These are phyloP conservation scores for Sherardia arvensis DNA, from an alignment of 257 asterid genomes.

Conservation along the genomic window DNA sequence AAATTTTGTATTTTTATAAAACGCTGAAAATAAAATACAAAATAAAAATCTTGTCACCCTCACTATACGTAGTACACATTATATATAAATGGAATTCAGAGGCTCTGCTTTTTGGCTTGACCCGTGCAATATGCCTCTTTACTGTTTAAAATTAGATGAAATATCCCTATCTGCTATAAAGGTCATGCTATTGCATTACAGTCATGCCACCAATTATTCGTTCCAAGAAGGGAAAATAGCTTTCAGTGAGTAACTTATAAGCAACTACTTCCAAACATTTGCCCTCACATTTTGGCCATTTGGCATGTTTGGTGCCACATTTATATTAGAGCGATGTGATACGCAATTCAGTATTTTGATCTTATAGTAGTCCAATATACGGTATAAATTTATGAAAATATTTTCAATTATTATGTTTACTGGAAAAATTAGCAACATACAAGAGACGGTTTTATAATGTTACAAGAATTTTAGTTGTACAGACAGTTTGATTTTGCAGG, in stretches of 20 bases:
- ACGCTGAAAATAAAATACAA: too few relatives aligned
- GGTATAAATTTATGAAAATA: too few relatives aligned
- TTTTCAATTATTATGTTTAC: too few relatives aligned
- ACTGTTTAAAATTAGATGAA: neutral
- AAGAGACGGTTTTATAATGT: too few relatives aligned
- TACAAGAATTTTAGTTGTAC: too few relatives aligned
- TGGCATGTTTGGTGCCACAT: constrained; percentile 7
- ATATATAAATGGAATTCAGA: neutral
- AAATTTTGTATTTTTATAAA: too few relatives aligned
- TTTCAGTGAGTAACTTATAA: constrained; percentile 17
- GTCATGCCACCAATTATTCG: constrained; percentile 1
- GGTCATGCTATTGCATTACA: neutral
- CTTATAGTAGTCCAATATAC: too few relatives aligned
- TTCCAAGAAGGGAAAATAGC: neutral
- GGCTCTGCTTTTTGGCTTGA: neutral
- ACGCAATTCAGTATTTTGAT: too few relatives aligned
- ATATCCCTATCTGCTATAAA: neutral
- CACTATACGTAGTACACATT: neutral
- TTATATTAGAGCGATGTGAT: too few relatives aligned
- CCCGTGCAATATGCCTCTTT: constrained; percentile 1
- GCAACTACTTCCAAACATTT: neutral
- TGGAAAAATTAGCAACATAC: too few relatives aligned
- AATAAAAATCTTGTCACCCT: neutral
- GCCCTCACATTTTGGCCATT: constrained; percentile 9
- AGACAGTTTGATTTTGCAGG: too few relatives aligned